Conservation (phyloP, 768 basidiomycete genomes). For the Coprinopsis marcescibilis region DNA sequence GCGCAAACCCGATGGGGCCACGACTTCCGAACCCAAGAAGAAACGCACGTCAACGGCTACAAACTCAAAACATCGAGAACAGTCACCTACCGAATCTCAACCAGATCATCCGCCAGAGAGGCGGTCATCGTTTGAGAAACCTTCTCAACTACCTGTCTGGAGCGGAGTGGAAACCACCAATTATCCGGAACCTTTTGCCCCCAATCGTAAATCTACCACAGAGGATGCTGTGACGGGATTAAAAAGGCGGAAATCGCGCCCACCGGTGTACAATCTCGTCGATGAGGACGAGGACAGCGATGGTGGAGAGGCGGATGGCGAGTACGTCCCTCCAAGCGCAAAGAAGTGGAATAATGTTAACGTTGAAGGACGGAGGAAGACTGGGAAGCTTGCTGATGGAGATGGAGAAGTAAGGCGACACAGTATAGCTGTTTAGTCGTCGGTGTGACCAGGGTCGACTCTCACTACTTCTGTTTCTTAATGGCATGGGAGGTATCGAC, state of each 20-base stretch:
- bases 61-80: slow-evolving; percentile 17
- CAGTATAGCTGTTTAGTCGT: slow-evolving; percentile 54
- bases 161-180: neutral
- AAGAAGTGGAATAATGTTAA: slow-evolving; percentile 48
- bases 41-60: neutral
- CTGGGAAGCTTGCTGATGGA: slow-evolving; percentile 32
- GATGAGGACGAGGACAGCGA: slow-evolving; percentile 59
- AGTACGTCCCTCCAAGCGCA: slow-evolving; percentile 37
- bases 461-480: no score
- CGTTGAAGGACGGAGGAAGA: slow-evolving; percentile 49
- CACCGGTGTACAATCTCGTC: slow-evolving; percentile 28
- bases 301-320: slow-evolving; percentile 67
- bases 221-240: no score
- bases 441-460: no score
- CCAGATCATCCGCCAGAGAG: slow-evolving; percentile 26
- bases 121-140: slow-evolving; percentile 26
- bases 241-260: slow-evolving; percentile 49
- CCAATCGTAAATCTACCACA: no score
- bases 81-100: slow-evolving; percentile 32
- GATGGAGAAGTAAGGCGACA: slow-evolving; percentile 56
- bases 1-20: slow-evolving; percentile 24
- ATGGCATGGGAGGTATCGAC: no score
- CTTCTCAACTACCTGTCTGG: slow-evolving; percentile 25
- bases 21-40: slow-evolving; percentile 20
- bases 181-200: neutral